These are phyloP conservation scores for Alternaria sp. DNA, from an alignment of 2,329 filamentous ascomycete genomes.

Conservation along the genomic window DNA sequence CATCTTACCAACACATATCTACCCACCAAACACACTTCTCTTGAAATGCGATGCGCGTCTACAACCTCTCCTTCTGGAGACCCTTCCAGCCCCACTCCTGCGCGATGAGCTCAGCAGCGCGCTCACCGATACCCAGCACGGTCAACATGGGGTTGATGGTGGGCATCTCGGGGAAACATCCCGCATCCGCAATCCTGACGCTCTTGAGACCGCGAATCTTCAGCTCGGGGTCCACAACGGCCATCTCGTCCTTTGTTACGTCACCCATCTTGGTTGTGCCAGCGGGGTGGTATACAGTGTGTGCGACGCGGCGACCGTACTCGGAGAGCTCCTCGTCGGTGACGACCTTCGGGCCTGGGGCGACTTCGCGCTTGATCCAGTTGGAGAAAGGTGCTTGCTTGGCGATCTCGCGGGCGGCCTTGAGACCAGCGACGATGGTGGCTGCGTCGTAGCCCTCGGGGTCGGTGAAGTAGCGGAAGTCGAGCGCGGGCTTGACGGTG, in stretches of 20 bases:
- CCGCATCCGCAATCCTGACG: slow-evolving; percentile 82
- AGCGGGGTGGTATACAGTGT: slow-evolving; percentile 89
- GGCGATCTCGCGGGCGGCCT: slow-evolving; percentile 77
- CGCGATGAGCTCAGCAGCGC: slow-evolving; percentile 82
- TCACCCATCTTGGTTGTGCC: slow-evolving; percentile 93
- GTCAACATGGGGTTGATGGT: slow-evolving; percentile 92
- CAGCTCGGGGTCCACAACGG: slow-evolving; percentile 79
- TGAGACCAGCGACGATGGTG: slow-evolving; percentile 78
- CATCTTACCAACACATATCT: neutral
- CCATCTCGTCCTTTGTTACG: slow-evolving; percentile 68
- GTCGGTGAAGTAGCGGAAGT: slow-evolving; percentile 91
- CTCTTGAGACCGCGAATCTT: slow-evolving; percentile 75
- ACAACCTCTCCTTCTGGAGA: slow-evolving; percentile 61
- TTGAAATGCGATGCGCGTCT: slow-evolving; percentile 16
- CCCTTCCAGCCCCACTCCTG: slow-evolving; percentile 72
- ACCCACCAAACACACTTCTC: neutral
- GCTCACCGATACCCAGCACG: slow-evolving; percentile 81
- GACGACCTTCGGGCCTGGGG: slow-evolving; percentile 74
- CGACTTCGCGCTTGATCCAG: slow-evolving; percentile 84
- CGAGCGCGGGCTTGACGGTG: slow-evolving; percentile 77
- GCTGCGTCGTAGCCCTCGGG: slow-evolving; percentile 84
- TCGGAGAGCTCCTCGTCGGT: slow-evolving; percentile 81
- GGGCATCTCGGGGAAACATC: slow-evolving; percentile 86
- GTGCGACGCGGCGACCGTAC: slow-evolving; percentile 80
- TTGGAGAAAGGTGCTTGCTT: slow-evolving; percentile 77